phyloP scores from a whole-genome alignment of 257 asterid genomes.

The Handroanthus guayacan region DNA sequence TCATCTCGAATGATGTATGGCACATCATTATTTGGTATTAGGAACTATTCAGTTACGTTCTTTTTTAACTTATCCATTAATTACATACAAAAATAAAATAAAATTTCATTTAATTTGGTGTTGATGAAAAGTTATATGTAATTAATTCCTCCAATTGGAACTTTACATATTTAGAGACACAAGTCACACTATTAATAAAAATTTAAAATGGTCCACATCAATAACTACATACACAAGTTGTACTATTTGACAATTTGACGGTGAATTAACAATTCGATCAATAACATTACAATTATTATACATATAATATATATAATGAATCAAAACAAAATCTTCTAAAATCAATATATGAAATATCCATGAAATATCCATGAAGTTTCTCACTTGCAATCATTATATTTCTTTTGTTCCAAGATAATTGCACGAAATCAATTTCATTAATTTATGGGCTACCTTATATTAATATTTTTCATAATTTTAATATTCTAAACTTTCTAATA shows the following conservation, averaged over 20 bases:
- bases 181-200: no score
- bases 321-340: neutral
- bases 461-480: no score
- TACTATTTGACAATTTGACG: constrained; percentile 13
- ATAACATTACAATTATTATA: constrained; percentile 5
- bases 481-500: no score
- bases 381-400: constrained; percentile 26
- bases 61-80: neutral
- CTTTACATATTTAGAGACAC: no score
- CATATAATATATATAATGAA: constrained; percentile 15
- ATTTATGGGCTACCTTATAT: no score
- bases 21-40: neutral
- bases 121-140: neutral
- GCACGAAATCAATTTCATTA: no score
- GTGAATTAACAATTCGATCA: constrained; percentile 32
- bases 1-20: neutral
- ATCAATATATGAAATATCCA: constrained; percentile 13
- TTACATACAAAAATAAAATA: neutral
- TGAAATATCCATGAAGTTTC: constrained; percentile 29
- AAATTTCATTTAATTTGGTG: neutral
- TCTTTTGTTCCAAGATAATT: neutral
- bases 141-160: neutral
- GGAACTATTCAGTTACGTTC: neutral
- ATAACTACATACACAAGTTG: neutral
- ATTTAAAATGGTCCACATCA: neutral